phyloP scores from a whole-genome alignment of 2,329 filamentous ascomycete species.

The Beauveria pseudobassiana region DNA sequence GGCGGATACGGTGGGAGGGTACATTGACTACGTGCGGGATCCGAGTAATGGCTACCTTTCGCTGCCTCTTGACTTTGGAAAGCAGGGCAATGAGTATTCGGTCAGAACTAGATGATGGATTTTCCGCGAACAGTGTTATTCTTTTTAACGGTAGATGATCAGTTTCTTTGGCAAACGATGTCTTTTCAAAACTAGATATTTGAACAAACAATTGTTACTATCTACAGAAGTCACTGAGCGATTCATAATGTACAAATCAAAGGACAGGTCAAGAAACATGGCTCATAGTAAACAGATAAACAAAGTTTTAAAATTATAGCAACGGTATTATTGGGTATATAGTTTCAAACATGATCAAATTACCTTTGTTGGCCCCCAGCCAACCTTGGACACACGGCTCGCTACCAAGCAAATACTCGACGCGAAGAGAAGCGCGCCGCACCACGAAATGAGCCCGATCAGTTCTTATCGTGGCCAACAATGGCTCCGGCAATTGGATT shows the following conservation, averaged over 20 bases:
- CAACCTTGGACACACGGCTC: constrained; percentile 1
- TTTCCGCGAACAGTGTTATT: too few species aligned
- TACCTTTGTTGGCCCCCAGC: background rate
- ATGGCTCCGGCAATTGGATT: constrained; percentile 36
- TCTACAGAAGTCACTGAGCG: too few species aligned
- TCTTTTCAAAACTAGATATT: too few species aligned
- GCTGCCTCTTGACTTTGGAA: background rate
- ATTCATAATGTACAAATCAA: too few species aligned
- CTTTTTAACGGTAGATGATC: too few species aligned
- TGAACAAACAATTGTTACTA: too few species aligned
- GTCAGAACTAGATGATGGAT: background rate
- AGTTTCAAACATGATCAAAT: background rate
- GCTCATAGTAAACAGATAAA: background rate
- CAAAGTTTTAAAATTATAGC: too few species aligned
- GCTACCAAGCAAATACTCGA: background rate
- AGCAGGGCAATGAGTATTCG: background rate
- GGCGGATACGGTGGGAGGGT: background rate
- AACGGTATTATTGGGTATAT: background rate
- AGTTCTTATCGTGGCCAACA: background rate
- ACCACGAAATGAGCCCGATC: background rate
- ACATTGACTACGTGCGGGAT: background rate
- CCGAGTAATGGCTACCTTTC: background rate
- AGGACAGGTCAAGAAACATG: background rate
- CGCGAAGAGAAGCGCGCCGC: background rate
- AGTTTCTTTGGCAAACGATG: too few species aligned